A percentile compares a stretch with the other conserved stretches of the same genome.
Evolutionary conservation across 495 filamentous ascomycete genomes (phyloP).

Genomic region (Chlorociboria aeruginascens): DNA sequence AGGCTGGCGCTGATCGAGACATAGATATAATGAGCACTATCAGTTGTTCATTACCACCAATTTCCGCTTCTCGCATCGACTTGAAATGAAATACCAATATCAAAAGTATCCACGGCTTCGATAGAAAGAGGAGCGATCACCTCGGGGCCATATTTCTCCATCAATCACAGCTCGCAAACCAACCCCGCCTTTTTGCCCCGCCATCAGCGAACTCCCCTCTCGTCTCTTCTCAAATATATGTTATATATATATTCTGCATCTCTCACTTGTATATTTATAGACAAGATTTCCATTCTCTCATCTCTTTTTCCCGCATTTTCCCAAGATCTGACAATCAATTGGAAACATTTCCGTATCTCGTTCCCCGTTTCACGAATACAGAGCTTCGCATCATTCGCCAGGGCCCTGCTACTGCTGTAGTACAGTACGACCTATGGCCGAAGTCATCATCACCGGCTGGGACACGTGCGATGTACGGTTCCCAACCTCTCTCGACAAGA

Average conservation of each 20-base stretch:
- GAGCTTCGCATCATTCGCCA: background rate
- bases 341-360: background rate
- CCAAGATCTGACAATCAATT: too few species aligned
- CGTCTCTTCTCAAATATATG: background rate
- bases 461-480: slow-evolving; percentile 82
- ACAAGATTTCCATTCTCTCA: background rate
- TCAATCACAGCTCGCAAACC: too few species aligned
- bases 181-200: too few species aligned
- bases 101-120: too few species aligned
- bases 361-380: background rate
- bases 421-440: slow-evolving; percentile 24
- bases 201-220: background rate
- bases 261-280: background rate
- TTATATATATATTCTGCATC: background rate
- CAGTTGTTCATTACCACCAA: too few species aligned
- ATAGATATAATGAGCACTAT: too few species aligned
- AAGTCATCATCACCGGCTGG: slow-evolving; percentile 73
- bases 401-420: background rate
- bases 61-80: too few species aligned
- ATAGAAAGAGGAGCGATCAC: too few species aligned
- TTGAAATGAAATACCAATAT: too few species aligned
- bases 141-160: too few species aligned
- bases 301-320: background rate
- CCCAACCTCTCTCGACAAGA: slow-evolving; percentile 89
- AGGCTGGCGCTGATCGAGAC: too few species aligned